phyloP scores from a whole-genome alignment of 768 basidiomycete genomes.

The Gymnopilus junonius region DNA sequence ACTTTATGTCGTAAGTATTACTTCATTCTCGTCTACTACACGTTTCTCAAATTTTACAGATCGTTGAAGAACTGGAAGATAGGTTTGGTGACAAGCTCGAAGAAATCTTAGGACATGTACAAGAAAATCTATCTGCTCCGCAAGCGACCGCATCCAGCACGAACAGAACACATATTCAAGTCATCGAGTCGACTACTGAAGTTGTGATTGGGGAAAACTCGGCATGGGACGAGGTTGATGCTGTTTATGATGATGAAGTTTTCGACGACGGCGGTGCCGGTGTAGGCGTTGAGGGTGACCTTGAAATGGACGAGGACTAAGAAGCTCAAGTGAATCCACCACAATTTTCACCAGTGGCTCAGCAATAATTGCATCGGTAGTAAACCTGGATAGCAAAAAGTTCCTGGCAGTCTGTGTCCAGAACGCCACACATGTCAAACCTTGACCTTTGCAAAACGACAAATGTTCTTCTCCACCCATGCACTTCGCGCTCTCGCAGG shows the following conservation, averaged over 20 bases:
- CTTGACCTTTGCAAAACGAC: neutral
- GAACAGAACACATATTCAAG: conserved; percentile 10
- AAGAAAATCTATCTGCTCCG: conserved; percentile 25
- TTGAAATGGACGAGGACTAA: conserved; percentile 61
- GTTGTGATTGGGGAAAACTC: conserved; percentile 30
- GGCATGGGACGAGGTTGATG: conserved; percentile 44
- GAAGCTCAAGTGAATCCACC: neutral
- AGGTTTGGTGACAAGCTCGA: conserved; percentile 74
- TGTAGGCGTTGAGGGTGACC: conserved; percentile 68
- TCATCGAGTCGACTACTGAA: neutral
- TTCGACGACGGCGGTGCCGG: conserved; percentile 75
- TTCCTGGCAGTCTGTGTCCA: neutral
- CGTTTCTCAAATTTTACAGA: conserved; percentile 48
- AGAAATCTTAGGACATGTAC: conserved; percentile 64
- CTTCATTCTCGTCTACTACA: neutral
- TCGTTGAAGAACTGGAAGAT: conserved; percentile 91
- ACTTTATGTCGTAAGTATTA: conserved; percentile 80
- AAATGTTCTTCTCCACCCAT: neutral
- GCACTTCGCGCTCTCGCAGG: neutral
- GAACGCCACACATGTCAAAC: neutral
- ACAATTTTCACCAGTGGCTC: neutral
- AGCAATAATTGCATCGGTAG: no score
- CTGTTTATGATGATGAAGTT: conserved; percentile 51
- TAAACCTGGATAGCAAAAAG: neutral
- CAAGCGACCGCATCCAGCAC: neutral